A percentile compares a stretch with the other conserved stretches of the same genome.
Conservation (phyloP, 495 filamentous ascomycete genomes). For the Staphylotrichum longicolle region DNA sequence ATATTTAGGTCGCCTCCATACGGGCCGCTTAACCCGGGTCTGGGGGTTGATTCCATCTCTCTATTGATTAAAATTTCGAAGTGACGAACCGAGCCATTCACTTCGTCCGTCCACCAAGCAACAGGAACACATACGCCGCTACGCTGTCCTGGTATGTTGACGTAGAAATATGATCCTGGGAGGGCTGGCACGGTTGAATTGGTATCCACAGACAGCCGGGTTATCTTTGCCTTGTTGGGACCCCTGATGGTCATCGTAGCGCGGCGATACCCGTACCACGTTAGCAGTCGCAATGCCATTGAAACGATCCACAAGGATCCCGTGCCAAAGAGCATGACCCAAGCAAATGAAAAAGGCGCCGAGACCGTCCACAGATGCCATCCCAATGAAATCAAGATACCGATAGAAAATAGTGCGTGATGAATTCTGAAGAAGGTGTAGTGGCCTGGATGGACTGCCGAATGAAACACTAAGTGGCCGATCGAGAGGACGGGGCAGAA, state of each 20-base stretch:
- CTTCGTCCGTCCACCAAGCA: background rate
- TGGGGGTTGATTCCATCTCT: background rate
- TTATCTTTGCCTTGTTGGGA: background rate
- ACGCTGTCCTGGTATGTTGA: background rate
- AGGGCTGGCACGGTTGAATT: background rate
- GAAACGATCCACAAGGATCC: background rate
- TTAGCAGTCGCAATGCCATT: background rate
- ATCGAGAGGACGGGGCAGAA: no score
- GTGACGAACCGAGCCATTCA: background rate
- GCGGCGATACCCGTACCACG: background rate
- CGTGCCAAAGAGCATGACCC: background rate
- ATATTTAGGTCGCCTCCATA: background rate
- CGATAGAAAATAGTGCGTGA: no score
- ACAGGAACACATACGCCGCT: background rate
- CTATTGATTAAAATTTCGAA: background rate
- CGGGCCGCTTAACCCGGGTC: background rate
- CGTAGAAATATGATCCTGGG: constrained; percentile 1
- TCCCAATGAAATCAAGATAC: no score
- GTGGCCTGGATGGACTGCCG: no score
- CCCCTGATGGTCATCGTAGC: background rate
- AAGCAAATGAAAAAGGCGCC: no score
- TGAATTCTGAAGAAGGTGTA: no score
- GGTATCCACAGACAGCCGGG: background rate
- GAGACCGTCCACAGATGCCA: no score
- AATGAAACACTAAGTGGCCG: no score